Conservation (phyloP, 2,329 filamentous ascomycete species). For the Fusarium torreyae region DNA sequence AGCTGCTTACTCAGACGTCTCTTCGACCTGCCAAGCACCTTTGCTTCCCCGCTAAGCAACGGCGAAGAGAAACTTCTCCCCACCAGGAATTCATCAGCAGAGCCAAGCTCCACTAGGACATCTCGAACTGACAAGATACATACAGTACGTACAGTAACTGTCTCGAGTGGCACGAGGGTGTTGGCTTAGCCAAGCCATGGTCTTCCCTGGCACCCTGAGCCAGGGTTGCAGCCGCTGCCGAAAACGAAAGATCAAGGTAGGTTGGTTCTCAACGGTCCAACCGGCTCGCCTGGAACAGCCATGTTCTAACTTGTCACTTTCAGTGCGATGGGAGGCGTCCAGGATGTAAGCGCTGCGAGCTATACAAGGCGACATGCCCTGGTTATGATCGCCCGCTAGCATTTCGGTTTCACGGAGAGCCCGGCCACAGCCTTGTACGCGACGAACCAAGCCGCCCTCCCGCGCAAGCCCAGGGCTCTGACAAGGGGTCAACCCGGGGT, state of each 20-base stretch:
- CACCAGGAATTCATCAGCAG: background rate
- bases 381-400: slow-evolving; percentile 39
- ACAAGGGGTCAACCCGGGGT: background rate
- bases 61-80: slow-evolving; percentile 18
- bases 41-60: slow-evolving; percentile 12
- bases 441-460: background rate
- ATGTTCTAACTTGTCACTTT: slow-evolving; percentile 1
- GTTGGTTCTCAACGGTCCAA: background rate
- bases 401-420: slow-evolving; percentile 37
- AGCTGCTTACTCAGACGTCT: slow-evolving; percentile 17
- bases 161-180: background rate
- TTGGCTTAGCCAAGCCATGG: slow-evolving; percentile 11
- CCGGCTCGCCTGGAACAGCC: background rate
- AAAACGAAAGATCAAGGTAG: slow-evolving; percentile 38
- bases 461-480: background rate
- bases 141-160: background rate
- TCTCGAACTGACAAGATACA: background rate
- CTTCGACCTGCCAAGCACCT: slow-evolving; percentile 5
- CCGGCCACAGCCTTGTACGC: slow-evolving; percentile 28
- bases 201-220: slow-evolving; percentile 36
- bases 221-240: slow-evolving; percentile 33
- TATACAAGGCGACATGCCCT: slow-evolving; percentile 36
- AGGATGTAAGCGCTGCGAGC: slow-evolving; percentile 36
- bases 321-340: slow-evolving; percentile 37
- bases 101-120: slow-evolving; percentile 15